phyloP scores from a whole-genome alignment of 208 protist genomes.

The Lotmaria passim region DNA sequence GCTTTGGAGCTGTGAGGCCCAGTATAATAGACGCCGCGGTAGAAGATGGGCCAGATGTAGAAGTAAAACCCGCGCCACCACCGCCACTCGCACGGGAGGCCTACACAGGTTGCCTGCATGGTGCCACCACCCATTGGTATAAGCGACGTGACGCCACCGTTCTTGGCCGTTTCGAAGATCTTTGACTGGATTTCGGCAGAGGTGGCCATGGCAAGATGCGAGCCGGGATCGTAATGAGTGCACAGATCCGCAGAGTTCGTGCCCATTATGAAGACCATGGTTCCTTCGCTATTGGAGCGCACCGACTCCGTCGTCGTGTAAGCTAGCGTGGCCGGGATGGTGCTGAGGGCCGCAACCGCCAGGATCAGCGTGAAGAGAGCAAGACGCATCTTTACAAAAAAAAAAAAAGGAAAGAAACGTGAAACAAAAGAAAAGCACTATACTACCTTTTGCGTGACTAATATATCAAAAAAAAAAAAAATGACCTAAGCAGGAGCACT shows the following conservation, averaged over 20 bases:
- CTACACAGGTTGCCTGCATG: conserved; percentile 40
- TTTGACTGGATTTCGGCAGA: conserved; percentile 32
- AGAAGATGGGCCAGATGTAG: conserved; percentile 41
- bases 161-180: conserved; percentile 19
- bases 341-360: conserved; percentile 9
- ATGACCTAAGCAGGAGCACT: too few relatives aligned
- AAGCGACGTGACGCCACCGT: conserved; percentile 18
- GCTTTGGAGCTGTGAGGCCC: conserved; percentile 18
- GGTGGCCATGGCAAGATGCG: conserved; percentile 66
- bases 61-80: conserved; percentile 59
- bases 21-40: conserved; percentile 46
- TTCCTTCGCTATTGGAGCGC: conserved; percentile 2
- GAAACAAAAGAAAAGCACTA: conserved; percentile 1
- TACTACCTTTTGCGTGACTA: too few relatives aligned
- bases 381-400: background rate
- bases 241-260: conserved; percentile 22
- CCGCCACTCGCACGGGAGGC: conserved; percentile 41
- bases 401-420: background rate
- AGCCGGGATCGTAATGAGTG: conserved; percentile 13
- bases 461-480: too few relatives aligned
- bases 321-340: conserved; percentile 31
- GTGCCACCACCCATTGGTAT: conserved; percentile 52
- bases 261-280: conserved; percentile 10
- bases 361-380: background rate
- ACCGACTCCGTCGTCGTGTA: conserved; percentile 44